phyloP scores from a whole-genome alignment of 2,329 filamentous ascomycete genomes.

The Biscogniauxia sp. region DNA sequence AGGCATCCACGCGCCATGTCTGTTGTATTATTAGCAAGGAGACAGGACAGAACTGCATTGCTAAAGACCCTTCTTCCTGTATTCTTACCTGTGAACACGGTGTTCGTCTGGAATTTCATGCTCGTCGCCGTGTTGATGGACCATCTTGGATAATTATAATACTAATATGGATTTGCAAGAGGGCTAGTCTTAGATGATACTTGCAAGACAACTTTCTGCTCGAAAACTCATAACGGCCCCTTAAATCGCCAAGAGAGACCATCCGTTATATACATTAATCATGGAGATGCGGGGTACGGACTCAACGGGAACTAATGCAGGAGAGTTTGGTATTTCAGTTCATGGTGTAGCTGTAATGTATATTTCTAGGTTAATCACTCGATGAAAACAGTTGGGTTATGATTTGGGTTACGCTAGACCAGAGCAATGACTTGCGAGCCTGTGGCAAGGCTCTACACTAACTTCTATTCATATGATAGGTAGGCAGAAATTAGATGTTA shows the following conservation, averaged over 20 bases:
- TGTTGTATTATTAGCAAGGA: slow-evolving; percentile 31
- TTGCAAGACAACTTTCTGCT: too few species aligned
- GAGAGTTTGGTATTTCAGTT: slow-evolving; percentile 13
- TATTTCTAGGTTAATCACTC: background rate
- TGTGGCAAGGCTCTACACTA: too few species aligned
- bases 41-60: background rate
- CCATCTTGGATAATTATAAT: slow-evolving; percentile 38
- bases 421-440: too few species aligned
- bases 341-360: slow-evolving; percentile 24
- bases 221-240: too few species aligned
- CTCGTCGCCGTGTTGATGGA: slow-evolving; percentile 49
- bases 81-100: slow-evolving; percentile 43
- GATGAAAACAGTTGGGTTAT: too few species aligned
- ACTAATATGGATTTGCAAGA: too few species aligned
- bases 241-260: too few species aligned
- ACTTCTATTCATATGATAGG: too few species aligned
- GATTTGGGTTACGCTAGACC: too few species aligned
- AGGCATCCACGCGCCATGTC: slow-evolving; percentile 54
- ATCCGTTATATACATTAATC: slow-evolving; percentile 13
- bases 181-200: too few species aligned
- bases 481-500: too few species aligned
- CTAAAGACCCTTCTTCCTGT: background rate
- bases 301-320: background rate
- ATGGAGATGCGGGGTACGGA: slow-evolving; percentile 9
- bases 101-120: slow-evolving; percentile 50